Evolutionary conservation across 805 yeast species (phyloP).

Genomic region (Yamadazyma insecticola): DNA sequence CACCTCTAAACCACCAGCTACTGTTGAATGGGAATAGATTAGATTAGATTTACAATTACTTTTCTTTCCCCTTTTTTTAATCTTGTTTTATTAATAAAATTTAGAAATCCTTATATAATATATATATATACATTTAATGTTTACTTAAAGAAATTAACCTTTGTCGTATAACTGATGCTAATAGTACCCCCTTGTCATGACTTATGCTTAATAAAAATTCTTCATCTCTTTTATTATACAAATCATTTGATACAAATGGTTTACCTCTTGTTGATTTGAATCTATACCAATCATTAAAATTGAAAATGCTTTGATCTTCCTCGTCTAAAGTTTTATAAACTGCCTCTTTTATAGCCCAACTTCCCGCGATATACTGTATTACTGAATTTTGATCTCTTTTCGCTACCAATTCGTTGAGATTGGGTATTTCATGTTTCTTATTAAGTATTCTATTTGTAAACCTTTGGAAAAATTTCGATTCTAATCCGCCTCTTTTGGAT

Average conservation of each 20-base stretch:
- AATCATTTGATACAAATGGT: constrained; percentile 37
- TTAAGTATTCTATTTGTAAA: constrained; percentile 50
- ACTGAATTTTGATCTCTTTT: constrained; percentile 18
- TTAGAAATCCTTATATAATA: too few relatives aligned
- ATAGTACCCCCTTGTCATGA: constrained; percentile 60
- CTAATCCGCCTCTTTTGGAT: constrained; percentile 18
- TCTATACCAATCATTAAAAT: constrained; percentile 60
- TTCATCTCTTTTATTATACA: constrained; percentile 30
- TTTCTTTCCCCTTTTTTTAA: background rate
- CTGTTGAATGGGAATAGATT: constrained; percentile 95
- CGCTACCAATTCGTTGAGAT: constrained; percentile 15
- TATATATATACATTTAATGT: too few relatives aligned
- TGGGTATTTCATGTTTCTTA: constrained; percentile 28
- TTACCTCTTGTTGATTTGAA: constrained; percentile 33
- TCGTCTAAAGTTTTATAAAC: constrained; percentile 54
- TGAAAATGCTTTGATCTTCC: constrained; percentile 46
- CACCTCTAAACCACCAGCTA: constrained; percentile 99
- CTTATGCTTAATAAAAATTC: constrained; percentile 52
- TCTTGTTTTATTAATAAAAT: too few relatives aligned
- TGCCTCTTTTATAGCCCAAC: constrained; percentile 78
- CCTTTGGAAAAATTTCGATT: constrained; percentile 15
- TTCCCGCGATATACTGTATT: constrained; percentile 42
- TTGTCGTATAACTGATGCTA: constrained; percentile 53
- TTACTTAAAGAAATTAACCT: too few relatives aligned
- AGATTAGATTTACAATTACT: too few relatives aligned